Evolutionary conservation across 2,329 filamentous ascomycete species (phyloP).

Genomic region (Boeremia lycopersici): DNA sequence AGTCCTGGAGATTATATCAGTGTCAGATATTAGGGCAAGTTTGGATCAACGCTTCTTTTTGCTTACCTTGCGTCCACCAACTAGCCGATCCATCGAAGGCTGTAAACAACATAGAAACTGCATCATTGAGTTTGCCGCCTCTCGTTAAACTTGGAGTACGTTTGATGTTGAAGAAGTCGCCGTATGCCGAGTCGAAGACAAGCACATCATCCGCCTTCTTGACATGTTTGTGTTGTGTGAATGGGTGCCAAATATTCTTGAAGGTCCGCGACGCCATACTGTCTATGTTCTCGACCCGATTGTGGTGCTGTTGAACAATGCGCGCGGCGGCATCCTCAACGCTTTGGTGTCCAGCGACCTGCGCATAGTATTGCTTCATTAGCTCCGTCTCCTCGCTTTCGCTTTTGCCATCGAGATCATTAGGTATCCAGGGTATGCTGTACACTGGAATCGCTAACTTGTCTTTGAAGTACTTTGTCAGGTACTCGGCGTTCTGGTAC

Average conservation of each 20-base stretch:
- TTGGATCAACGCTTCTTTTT: too few species aligned
- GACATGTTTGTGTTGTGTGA: conserved; percentile 75
- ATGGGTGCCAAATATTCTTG: conserved; percentile 77
- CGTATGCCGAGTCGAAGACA: conserved; percentile 79
- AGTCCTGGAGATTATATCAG: conserved; percentile 53
- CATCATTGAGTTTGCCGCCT: conserved; percentile 12
- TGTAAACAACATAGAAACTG: conserved; percentile 59
- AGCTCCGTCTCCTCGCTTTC: conserved; percentile 57
- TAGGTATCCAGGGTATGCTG: conserved; percentile 65
- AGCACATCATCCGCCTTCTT: conserved; percentile 67
- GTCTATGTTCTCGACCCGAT: conserved; percentile 64
- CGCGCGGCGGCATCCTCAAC: conserved; percentile 56
- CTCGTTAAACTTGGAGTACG: conserved; percentile 36
- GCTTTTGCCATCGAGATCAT: conserved; percentile 37
- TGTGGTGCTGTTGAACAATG: conserved; percentile 60
- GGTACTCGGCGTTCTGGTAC: conserved; percentile 72
- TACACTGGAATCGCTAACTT: conserved; percentile 62
- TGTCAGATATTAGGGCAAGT: neutral
- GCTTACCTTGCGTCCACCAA: conserved; percentile 82
- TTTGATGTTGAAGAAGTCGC: conserved; percentile 75
- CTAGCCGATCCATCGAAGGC: conserved; percentile 85
- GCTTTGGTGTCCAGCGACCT: conserved; percentile 42
- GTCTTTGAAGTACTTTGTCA: conserved; percentile 67
- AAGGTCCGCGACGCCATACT: conserved; percentile 65
- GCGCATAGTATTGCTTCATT: conserved; percentile 69